These are phyloP conservation scores for Trichoderma asperelloides DNA, from an alignment of 495 filamentous ascomycete genomes.

Conservation along the genomic window DNA sequence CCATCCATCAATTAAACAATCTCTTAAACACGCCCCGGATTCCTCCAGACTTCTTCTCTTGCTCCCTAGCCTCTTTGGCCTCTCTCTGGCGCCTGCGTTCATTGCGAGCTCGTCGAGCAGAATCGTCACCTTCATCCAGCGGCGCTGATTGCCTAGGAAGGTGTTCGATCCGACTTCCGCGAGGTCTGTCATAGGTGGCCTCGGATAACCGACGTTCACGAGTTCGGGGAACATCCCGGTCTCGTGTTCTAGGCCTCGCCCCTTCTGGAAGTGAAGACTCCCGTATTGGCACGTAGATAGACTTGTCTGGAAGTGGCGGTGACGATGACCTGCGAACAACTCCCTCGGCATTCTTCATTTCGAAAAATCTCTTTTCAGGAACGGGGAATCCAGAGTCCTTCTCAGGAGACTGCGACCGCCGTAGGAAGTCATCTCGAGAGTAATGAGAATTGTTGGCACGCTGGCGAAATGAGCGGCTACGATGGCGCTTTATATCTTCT, in stretches of 20 bases:
- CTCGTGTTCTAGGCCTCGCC: slow-evolving; percentile 11
- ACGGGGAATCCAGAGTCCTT: slow-evolving; percentile 17
- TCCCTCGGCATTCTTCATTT: slow-evolving; percentile 19
- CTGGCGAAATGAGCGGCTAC: background rate
- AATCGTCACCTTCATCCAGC: background rate
- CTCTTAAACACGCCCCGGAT: slow-evolving; percentile 4
- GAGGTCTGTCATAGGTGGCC: background rate
- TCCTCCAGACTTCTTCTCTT: slow-evolving; percentile 9
- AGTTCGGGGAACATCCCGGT: background rate
- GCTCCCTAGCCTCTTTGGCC: slow-evolving; percentile 2
- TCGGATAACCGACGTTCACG: slow-evolving; percentile 1
- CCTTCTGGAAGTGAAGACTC: slow-evolving; percentile 12
- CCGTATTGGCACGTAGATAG: background rate
- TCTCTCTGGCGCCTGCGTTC: background rate
- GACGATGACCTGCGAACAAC: background rate
- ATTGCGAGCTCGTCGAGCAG: slow-evolving; percentile 2
- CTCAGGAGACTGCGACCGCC: slow-evolving; percentile 3
- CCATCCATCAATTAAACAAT: background rate
- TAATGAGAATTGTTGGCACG: background rate
- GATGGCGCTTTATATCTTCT: background rate
- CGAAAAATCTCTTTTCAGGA: slow-evolving; percentile 21
- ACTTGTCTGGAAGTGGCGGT: background rate
- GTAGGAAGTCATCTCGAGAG: background rate
- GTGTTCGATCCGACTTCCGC: background rate
- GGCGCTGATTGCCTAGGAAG: background rate